Evolutionary conservation across 2,329 filamentous ascomycete species (phyloP), one percentile per base, ranked within the genome.

Genomic region (Cladosporium oxysporum): DNA sequence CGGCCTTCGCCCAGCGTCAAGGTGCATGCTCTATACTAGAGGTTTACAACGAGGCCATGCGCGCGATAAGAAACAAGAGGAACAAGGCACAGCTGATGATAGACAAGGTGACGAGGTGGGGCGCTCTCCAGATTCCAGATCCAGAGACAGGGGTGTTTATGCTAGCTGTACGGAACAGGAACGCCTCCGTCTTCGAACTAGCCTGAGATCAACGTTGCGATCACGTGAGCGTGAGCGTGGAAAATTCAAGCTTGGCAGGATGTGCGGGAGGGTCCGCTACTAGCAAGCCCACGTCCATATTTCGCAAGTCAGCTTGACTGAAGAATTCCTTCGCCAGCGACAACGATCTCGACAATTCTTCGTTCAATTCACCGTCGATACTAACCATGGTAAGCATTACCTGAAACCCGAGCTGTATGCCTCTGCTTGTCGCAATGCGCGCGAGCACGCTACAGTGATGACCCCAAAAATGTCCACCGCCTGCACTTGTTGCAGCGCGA

Each of bases 331-430:
- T 47, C 44, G 26, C 60, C 63, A 65, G 55, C 63, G 63, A 65
- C 63, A 55, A 65, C 63, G 63, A 65, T 29, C 41, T 58, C 62
- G 61, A 63, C 61, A 57, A 63, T 52, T 47, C 62, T 44, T 64
- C 62, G 57, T 59, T 64, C 57, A 59, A 35, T 59, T 31, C 62
- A 50, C 28, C 63, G 63, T 58, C 55, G 44, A 65, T 60, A 65
- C 63, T 60, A 59, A 69, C 52, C 31, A 71, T 71, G 69, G 69
- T 71, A 71, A 71, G 69, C 68, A 65, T 58, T 41, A 62, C 65
- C 64, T 50, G 62, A 60, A 58, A 37, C 41, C 66, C 50, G 63
- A 71, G 68, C 62, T 69, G 55, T 57, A 61, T 29, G 69, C 66
- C 69, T 69, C 69, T 71, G 66, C 67, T 64, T 50, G 61, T 55